Evolutionary conservation across 768 basidiomycete genomes (phyloP), one percentile per base, ranked within the genome.

Genomic region (Suillus variegatus): DNA sequence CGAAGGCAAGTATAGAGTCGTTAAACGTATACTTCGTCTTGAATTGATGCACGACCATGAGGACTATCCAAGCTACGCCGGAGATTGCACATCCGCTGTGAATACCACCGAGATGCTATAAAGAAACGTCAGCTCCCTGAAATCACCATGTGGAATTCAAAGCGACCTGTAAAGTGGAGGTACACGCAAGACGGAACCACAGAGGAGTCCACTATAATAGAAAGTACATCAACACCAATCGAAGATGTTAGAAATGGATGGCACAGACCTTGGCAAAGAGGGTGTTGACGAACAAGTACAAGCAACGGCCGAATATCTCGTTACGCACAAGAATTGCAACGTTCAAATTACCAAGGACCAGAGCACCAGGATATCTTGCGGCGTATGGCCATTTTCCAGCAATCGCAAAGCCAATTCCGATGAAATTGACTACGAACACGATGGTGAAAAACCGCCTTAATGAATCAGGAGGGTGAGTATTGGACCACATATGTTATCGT

Each of bases 261-360:
- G 61, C n/a, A 51, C 35, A 32, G 40, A 49, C 88, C 83, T 91
- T 93, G 20, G 90, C 89, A 67, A 94, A 93, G 36, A 84, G 75
- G 0, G 86, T 90, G 73, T 92, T 94, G 67, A 91, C 83, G 25
- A 88, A 70, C 55, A 88, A 75, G 72, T 93, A 94, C 14, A 94
- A 71, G 43, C 87, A 75, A 22, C 93, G 88, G 12, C 91, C 90
- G 67, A 94, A 94, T 2, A 93, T 79, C 69, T 94, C 93, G 70
- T 94, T 94, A 25, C 93, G 84, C 81, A 92, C 86, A 25, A 94
- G 81, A 63, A 94, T 87, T 6, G 91, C 86, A 32, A 85, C 77
- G 68, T 88, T 85, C 57, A 94, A 75, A 69, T 94, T 94, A 0
- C 90, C 93, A 6, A 90, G 80, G 12, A 90, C 88, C 64, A 92